These are phyloP conservation scores for Globisporangium irregulare DNA, from an alignment of 352 stramenopile species.

Conservation along the genomic window DNA sequence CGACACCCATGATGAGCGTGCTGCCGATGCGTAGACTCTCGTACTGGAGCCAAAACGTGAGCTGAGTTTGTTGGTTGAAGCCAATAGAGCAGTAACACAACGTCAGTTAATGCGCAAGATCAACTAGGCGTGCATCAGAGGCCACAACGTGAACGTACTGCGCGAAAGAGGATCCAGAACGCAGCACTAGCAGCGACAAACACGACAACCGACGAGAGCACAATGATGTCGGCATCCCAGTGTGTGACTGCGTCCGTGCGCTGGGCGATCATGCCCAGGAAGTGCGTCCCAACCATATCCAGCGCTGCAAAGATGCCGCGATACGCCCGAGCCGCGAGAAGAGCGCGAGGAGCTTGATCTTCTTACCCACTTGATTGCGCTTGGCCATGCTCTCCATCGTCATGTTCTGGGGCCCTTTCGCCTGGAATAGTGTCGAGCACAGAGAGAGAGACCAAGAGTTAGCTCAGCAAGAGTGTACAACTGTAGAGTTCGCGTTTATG, in stretches of 20 bases:
- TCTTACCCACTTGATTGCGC: constrained; percentile 32
- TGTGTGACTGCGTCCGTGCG: constrained; percentile 37
- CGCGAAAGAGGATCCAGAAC: constrained; percentile 72
- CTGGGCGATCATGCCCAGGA: constrained; percentile 65
- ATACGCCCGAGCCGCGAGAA: constrained; percentile 42
- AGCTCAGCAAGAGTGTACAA: too few relatives aligned
- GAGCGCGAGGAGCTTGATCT: constrained; percentile 52
- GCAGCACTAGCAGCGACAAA: constrained; percentile 57
- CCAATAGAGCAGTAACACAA: too few relatives aligned
- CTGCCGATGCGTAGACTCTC: constrained; percentile 46
- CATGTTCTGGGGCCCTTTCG: constrained; percentile 34
- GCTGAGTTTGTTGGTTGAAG: neutral
- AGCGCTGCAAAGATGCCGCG: too few relatives aligned
- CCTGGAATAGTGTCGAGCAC: too few relatives aligned
- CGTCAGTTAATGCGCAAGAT: too few relatives aligned
- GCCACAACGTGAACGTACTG: neutral
- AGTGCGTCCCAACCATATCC: constrained; percentile 42
- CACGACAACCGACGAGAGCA: constrained; percentile 45
- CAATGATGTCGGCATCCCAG: constrained; percentile 36
- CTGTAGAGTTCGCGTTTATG: too few relatives aligned
- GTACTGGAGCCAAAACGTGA: constrained; percentile 57
- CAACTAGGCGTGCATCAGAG: too few relatives aligned
- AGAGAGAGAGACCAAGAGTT: too few relatives aligned
- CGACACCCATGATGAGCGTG: constrained; percentile 58
- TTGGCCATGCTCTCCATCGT: constrained; percentile 45